phyloP scores from a whole-genome alignment of 371 early-diverging fungal species.

The Mortierella polycephala region DNA sequence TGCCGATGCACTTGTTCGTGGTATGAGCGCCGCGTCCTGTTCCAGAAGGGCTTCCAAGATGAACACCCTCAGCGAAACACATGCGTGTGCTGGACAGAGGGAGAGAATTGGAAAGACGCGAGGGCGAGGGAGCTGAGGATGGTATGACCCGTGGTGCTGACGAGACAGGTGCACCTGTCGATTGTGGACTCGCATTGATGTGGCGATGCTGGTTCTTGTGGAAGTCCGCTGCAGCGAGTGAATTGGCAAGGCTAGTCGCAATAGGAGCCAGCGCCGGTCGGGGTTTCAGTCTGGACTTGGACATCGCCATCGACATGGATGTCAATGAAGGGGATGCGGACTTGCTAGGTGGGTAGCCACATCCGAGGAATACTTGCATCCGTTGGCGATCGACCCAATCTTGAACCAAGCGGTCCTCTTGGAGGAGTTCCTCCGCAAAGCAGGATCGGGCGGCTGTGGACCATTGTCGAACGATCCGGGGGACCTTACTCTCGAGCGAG shows the following conservation, averaged over 20 bases:
- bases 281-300: background rate
- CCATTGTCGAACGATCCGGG: constrained; percentile 46
- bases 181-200: constrained; percentile 3
- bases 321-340: background rate
- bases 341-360: constrained; percentile 10
- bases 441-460: constrained; percentile 31
- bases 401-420: constrained; percentile 38
- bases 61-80: constrained; percentile 36
- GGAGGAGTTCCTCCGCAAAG: constrained; percentile 41
- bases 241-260: constrained; percentile 27
- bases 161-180: background rate
- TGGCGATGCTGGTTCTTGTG: background rate
- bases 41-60: constrained; percentile 3
- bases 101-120: background rate
- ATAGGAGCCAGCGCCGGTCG: constrained; percentile 20
- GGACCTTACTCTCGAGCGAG: constrained; percentile 49
- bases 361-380: constrained; percentile 40
- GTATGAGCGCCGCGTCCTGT: background rate
- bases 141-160: background rate
- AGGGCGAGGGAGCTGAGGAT: background rate
- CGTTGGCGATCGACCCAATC: constrained; percentile 47
- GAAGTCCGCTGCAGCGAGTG: constrained; percentile 3
- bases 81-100: constrained; percentile 1
- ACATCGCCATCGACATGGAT: no score
- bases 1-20: constrained; percentile 2